Evolutionary conservation across 805 yeast species (phyloP), one percentile per base, ranked within the genome.

Genomic region (Hanseniaspora taiwanica): DNA sequence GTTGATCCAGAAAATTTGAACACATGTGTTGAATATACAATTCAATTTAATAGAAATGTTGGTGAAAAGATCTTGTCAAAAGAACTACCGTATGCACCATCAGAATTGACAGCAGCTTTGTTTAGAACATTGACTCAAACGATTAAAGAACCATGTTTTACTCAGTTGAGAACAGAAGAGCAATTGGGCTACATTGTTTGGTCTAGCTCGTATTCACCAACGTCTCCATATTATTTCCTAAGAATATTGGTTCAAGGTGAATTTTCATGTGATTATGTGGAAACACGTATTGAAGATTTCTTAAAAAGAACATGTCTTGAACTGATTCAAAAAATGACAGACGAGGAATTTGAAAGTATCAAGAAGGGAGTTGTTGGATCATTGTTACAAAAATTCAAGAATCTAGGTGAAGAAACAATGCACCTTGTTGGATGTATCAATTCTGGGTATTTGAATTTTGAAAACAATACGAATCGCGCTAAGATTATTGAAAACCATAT

Each of bases 171-270:
- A 59, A 89, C 98, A 6, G 80, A 84, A 51, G 97, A 89, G 62
- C 97, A 91, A 59, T 68, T 89, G 24, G 98, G 98, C 2, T 89
- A 89, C 53, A 86, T 89, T 46, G 98, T 89, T 0, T 85, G 84
- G 54, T 76, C 91, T 35, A 78, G 91, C 18, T 72, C 80, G 5
- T 52, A 55, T 13, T 55, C 57, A 33, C 36, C 36, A 33, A 33
- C 21, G n/a, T 33, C 36, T 12, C 36, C 36, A 6, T 33, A 33
- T 33, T 68, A 74, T 54, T 87, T 89, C 12, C 71, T 76, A 48
- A 69, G 91, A 51, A 60, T 91, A 12, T 63, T 87, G 48, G 70
- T 87, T 38, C 98, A 89, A 62, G 78, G 91, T 44, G 96, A 85
- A 56, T 74, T 80, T 55, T 61, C 83, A 2, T 68, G 91, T 2